Evolutionary conservation across 1,284 basidiomycete species (phyloP).

Genomic region (Xanthoconium separans): DNA sequence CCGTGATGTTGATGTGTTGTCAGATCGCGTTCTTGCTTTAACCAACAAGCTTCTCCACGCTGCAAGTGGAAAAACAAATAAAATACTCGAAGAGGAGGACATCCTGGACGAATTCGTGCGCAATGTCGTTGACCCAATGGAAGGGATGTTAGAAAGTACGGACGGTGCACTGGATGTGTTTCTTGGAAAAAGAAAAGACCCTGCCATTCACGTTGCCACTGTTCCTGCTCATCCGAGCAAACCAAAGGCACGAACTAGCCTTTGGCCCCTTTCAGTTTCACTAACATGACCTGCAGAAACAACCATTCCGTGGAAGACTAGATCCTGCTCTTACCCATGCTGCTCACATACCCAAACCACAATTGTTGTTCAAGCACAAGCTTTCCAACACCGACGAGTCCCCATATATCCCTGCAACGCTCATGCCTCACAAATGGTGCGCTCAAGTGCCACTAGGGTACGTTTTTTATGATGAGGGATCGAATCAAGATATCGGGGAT

Average conservation of each 20-base stretch:
- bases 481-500: constrained; percentile 27
- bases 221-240: constrained; percentile 12
- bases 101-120: constrained; percentile 78
- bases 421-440: constrained; percentile 71
- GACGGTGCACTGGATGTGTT: constrained; percentile 83
- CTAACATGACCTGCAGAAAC: constrained; percentile 30
- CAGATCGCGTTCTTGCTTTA: constrained; percentile 57
- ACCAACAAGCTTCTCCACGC: constrained; percentile 64
- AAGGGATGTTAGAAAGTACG: constrained; percentile 82
- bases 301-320: constrained; percentile 39
- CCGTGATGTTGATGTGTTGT: constrained; percentile 62
- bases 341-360: constrained; percentile 74
- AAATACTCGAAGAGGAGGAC: constrained; percentile 72
- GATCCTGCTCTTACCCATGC: constrained; percentile 70
- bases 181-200: constrained; percentile 68
- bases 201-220: constrained; percentile 57
- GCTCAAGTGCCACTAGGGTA: constrained; percentile 77
- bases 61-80: constrained; percentile 41
- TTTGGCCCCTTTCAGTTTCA: neutral
- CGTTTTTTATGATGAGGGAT: constrained; percentile 40
- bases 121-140: constrained; percentile 81
- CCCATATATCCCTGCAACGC: constrained; percentile 56
- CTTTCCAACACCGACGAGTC: constrained; percentile 55
- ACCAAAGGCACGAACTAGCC: constrained; percentile 18
- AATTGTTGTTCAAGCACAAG: constrained; percentile 62